Conservation (phyloP, 257 asterid species). For the Rhazya stricta region DNA sequence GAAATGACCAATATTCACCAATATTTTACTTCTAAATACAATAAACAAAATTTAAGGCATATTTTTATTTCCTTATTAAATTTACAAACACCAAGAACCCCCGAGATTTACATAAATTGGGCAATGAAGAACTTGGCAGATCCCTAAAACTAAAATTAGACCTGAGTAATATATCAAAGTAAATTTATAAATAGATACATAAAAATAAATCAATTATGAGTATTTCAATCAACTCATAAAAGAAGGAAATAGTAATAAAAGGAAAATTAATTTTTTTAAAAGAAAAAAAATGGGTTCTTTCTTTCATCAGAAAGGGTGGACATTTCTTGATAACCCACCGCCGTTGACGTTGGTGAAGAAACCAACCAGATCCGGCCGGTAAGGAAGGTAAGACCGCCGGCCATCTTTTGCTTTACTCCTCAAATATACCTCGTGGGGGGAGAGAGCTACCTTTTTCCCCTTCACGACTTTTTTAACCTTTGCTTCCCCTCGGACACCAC, state of each 20-base stretch:
- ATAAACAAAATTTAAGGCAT: too few relatives aligned
- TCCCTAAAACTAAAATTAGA: neutral
- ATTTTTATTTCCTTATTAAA: too few relatives aligned
- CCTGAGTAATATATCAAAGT: neutral
- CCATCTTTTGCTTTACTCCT: slow-evolving; percentile 58
- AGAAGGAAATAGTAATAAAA: neutral
- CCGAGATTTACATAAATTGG: neutral
- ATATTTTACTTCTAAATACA: too few relatives aligned
- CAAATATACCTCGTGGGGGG: slow-evolving; percentile 75
- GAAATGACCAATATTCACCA: too few relatives aligned
- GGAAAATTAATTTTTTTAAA: neutral
- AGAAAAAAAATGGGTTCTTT: neutral
- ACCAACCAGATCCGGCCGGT: slow-evolving; percentile 90
- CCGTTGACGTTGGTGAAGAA: slow-evolving; percentile 74
- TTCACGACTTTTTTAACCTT: slow-evolving; percentile 36
- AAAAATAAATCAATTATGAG: slow-evolving; percentile 9
- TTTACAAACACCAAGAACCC: neutral
- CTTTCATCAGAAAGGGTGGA: slow-evolving; percentile 59
- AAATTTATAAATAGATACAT: neutral
- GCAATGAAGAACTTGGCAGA: neutral
- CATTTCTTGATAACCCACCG: slow-evolving; percentile 73
- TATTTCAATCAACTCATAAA: neutral
- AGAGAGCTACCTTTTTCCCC: slow-evolving; percentile 33
- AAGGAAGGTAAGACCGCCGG: slow-evolving; percentile 75
- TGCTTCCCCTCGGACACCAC: neutral